Conservation (phyloP, 2,329 filamentous ascomycete species). For the Neophaeococcomyces aloes region DNA sequence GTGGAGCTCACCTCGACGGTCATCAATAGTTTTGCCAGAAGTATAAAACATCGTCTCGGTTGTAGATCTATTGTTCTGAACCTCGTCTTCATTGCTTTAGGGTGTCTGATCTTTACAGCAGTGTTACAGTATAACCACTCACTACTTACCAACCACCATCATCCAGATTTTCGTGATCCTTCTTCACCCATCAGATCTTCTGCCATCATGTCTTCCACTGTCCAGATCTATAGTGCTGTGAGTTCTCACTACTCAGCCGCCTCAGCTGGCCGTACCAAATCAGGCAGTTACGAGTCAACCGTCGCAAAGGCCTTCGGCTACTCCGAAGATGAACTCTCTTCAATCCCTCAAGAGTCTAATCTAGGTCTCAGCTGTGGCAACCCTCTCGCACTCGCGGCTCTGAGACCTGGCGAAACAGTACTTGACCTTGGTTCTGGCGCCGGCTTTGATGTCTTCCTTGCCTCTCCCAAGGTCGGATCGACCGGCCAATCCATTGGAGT, state of each 20-base stretch:
- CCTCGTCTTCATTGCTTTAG: too few species aligned
- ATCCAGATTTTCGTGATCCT: slow-evolving; percentile 22
- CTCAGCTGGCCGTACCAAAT: slow-evolving; percentile 8
- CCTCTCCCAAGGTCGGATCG: slow-evolving; percentile 40
- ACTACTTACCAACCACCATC: too few species aligned
- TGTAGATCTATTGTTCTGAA: too few species aligned
- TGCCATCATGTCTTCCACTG: background rate
- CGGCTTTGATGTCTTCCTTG: slow-evolving; percentile 49
- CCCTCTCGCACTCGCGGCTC: slow-evolving; percentile 39
- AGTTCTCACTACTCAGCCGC: slow-evolving; percentile 9
- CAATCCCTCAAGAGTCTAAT: slow-evolving; percentile 40
- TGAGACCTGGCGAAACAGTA: slow-evolving; percentile 46
- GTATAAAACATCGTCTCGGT: too few species aligned
- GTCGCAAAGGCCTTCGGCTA: slow-evolving; percentile 47
- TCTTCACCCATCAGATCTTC: background rate
- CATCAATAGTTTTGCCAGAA: too few species aligned
- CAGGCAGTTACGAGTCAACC: slow-evolving; percentile 28
- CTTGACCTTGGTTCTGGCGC: slow-evolving; percentile 49
- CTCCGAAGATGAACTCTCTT: slow-evolving; percentile 36
- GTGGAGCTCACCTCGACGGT: too few species aligned
- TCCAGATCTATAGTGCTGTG: slow-evolving; percentile 18
- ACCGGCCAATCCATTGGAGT: slow-evolving; percentile 45
- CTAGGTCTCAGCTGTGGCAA: slow-evolving; percentile 47
- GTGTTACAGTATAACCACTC: too few species aligned
- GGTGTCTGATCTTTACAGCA: too few species aligned